These are phyloP conservation scores for Chytriomyces confervae DNA, from an alignment of 192 early-diverging fungal genomes.

Conservation along the genomic window DNA sequence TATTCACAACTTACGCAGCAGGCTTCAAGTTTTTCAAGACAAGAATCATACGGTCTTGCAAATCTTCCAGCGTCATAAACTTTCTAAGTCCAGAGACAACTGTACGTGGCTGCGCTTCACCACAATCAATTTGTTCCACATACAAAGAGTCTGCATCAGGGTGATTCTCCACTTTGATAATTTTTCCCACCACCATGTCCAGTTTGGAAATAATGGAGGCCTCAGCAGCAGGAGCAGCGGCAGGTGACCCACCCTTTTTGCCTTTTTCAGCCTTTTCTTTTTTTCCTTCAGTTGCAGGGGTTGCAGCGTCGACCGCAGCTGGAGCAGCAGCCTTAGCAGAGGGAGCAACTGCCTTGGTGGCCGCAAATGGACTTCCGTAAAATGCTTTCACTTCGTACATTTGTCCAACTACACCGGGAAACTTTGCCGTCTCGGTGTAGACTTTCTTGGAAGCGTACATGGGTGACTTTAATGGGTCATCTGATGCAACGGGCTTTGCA, in stretches of 20 bases:
- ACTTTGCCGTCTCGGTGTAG: slow-evolving; percentile 47
- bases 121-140: slow-evolving; percentile 92
- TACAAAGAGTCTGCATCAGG: slow-evolving; percentile 97
- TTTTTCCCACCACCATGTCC: slow-evolving; percentile 92
- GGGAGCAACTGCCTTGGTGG: slow-evolving; percentile 40
- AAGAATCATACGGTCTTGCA: slow-evolving; percentile 61
- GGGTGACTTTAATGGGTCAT: slow-evolving; percentile 35
- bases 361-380: slow-evolving; percentile 50
- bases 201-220: slow-evolving; percentile 73
- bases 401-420: slow-evolving; percentile 48
- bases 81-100: slow-evolving; percentile 94
- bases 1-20: slow-evolving; percentile 53
- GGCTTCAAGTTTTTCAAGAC: slow-evolving; percentile 96
- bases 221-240: slow-evolving; percentile 37
- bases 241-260: slow-evolving; percentile 23
- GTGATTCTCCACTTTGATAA: slow-evolving; percentile 82
- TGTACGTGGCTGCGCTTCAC: slow-evolving; percentile 82
- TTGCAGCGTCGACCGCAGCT: slow-evolving; percentile 33
- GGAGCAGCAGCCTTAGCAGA: slow-evolving; percentile 36
- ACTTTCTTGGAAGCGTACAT: slow-evolving; percentile 55
- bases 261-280: slow-evolving; percentile 53
- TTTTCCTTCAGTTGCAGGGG: slow-evolving; percentile 55
- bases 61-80: slow-evolving; percentile 87
- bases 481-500: slow-evolving; percentile 25
- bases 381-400: slow-evolving; percentile 59